These are phyloP conservation scores for Psilocybe subaeruginosa DNA, from an alignment of 768 basidiomycete species.

Conservation along the genomic window DNA sequence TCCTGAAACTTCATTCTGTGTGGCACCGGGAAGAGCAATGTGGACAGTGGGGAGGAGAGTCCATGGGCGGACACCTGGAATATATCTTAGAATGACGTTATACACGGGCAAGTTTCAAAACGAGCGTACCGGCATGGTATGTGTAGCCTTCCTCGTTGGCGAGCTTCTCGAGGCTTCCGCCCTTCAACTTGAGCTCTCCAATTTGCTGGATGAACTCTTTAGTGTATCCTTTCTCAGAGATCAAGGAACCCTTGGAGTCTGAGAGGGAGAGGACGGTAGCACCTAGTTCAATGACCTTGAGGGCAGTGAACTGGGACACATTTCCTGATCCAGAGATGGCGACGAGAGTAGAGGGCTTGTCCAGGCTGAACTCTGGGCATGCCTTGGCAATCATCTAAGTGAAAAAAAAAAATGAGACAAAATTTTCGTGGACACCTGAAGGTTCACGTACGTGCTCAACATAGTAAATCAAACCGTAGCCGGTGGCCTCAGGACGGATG, in stretches of 20 bases:
- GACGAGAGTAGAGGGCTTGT: slow-evolving; percentile 48
- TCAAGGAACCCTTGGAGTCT: slow-evolving; percentile 73
- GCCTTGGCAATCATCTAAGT: slow-evolving; percentile 56
- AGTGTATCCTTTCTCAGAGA: slow-evolving; percentile 61
- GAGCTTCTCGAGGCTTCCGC: slow-evolving; percentile 45
- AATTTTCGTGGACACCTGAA: not conserved
- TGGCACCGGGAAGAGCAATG: slow-evolving; percentile 71
- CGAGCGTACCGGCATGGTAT: slow-evolving; percentile 47
- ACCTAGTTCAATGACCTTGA: slow-evolving; percentile 79
- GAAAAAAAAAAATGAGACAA: not conserved
- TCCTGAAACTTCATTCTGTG: slow-evolving; percentile 70
- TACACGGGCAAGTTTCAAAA: not conserved
- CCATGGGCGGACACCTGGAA: slow-evolving; percentile 64
- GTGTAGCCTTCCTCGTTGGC: slow-evolving; percentile 41
- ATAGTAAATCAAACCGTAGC: slow-evolving; percentile 79
- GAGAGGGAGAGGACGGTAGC: slow-evolving; percentile 72
- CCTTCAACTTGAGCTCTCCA: slow-evolving; percentile 56
- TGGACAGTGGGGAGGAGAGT: slow-evolving; percentile 62
- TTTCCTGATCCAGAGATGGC: slow-evolving; percentile 72
- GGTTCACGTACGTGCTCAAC: slow-evolving; percentile 60
- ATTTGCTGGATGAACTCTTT: slow-evolving; percentile 56
- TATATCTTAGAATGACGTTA: not conserved
- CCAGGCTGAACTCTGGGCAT: slow-evolving; percentile 58
- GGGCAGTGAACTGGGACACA: slow-evolving; percentile 75
- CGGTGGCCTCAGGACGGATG: slow-evolving; percentile 76